Percentiles rank a stretch among this genome's conserved stretches.
phyloP scores from a whole-genome alignment of 148 eudicot species.

The Selenicereus undatus region DNA sequence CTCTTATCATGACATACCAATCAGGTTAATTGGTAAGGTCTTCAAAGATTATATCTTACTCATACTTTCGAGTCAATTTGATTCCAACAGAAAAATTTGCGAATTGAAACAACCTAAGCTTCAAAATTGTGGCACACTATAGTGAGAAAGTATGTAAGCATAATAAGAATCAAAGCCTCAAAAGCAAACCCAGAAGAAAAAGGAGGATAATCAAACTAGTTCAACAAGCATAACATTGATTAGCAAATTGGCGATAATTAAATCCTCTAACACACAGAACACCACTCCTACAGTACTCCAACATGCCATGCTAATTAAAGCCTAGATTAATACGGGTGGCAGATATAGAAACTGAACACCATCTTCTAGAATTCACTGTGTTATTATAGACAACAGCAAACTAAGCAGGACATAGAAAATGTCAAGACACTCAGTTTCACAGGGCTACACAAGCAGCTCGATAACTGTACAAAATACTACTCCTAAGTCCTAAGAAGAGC shows the following conservation, averaged over 20 bases:
- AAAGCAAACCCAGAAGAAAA: neutral
- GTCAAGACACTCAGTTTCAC: neutral
- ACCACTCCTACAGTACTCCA: neutral
- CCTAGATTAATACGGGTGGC: neutral
- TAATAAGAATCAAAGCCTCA: neutral
- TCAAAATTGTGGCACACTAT: neutral
- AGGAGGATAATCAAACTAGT: neutral
- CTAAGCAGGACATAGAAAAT: neutral
- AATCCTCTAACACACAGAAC: neutral
- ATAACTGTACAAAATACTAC: constrained; percentile 19
- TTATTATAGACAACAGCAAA: neutral
- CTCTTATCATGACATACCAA: too few species aligned
- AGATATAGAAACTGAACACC: neutral
- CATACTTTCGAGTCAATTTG: too few species aligned
- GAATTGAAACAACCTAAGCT: too few species aligned
- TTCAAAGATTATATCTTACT: too few species aligned
- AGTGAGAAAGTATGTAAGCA: neutral
- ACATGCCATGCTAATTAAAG: neutral
- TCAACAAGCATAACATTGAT: neutral
- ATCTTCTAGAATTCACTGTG: neutral
- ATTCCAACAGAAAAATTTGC: too few species aligned
- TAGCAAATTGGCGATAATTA: neutral
- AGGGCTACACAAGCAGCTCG: neutral
- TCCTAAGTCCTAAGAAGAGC: neutral
- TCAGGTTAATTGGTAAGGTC: too few species aligned